Percentiles rank a stretch among this genome's conserved stretches.
phyloP scores from a whole-genome alignment of 345 rosid genomes.

The Salix koriyanagi region DNA sequence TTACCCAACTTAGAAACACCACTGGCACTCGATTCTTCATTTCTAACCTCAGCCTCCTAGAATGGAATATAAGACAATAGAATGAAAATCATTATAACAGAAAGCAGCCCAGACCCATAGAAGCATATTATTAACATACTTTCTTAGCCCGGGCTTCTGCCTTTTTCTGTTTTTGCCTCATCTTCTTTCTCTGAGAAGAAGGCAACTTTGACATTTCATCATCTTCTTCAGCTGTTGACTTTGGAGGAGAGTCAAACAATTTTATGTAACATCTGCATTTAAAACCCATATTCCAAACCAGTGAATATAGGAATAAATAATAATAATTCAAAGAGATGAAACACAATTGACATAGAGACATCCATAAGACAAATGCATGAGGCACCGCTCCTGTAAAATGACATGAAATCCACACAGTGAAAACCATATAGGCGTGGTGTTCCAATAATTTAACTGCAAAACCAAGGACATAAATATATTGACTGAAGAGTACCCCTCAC shows the following conservation, averaged over 20 bases:
- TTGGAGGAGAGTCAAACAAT: slow-evolving; percentile 78
- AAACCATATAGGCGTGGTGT: not conserved
- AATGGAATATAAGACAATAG: slow-evolving; percentile 14
- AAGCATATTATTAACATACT: slow-evolving; percentile 35
- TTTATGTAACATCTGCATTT: slow-evolving; percentile 76
- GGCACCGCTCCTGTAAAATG: not conserved
- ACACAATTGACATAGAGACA: not conserved
- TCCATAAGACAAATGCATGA: not conserved
- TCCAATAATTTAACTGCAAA: not conserved
- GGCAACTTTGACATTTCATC: slow-evolving; percentile 69
- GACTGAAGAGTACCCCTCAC: not conserved
- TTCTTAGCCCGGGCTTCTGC: slow-evolving; percentile 98
- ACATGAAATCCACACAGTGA: not conserved
- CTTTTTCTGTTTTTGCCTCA: slow-evolving; percentile 83
- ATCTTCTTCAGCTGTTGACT: slow-evolving; percentile 70
- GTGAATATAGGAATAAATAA: not conserved
- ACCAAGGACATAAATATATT: not conserved
- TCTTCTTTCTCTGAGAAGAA: slow-evolving; percentile 90
- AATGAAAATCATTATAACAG: slow-evolving; percentile 14
- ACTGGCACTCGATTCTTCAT: slow-evolving; percentile 66
- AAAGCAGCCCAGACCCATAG: slow-evolving; percentile 1
- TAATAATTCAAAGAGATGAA: not conserved
- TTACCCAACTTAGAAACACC: slow-evolving; percentile 81
- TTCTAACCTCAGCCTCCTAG: slow-evolving; percentile 91
- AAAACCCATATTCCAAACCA: slow-evolving; percentile 7